Percentiles rank a stretch among this genome's conserved stretches.
Conservation (phyloP, 371 early-diverging fungal species). For the Lichtheimia corymbifera region DNA sequence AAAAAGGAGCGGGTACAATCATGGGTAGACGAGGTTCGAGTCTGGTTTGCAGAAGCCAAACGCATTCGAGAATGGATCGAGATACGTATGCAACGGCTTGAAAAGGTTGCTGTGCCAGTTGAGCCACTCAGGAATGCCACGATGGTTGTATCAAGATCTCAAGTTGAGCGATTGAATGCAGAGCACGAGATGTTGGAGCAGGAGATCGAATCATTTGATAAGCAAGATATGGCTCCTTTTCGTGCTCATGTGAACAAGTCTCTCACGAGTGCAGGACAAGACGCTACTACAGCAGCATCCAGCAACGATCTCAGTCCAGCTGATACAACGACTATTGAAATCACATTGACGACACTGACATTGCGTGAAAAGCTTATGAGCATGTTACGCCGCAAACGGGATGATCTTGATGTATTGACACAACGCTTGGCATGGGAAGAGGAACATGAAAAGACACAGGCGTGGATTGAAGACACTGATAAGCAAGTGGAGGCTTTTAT, state of each 20-base stretch:
- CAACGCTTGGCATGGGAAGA: conserved; percentile 49
- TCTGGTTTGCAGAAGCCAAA: conserved; percentile 50
- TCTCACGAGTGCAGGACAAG: conserved; percentile 34
- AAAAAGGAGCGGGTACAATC: conserved; percentile 35
- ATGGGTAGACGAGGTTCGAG: conserved; percentile 55
- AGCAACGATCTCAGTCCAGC: conserved; percentile 55
- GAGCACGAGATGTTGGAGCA: conserved; percentile 41
- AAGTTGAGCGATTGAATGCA: conserved; percentile 36
- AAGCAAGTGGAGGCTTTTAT: conserved; percentile 33
- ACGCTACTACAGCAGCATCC: not conserved
- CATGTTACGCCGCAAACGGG: conserved; percentile 32
- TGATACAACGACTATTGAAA: conserved; percentile 57
- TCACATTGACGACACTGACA: conserved; percentile 49
- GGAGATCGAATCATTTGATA: conserved; percentile 51
- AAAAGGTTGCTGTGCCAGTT: conserved; percentile 22
- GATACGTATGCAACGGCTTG: conserved; percentile 36
- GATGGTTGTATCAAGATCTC: conserved; percentile 21
- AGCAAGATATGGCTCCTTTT: conserved; percentile 53
- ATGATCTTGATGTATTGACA: conserved; percentile 38
- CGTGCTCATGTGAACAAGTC: conserved; percentile 50
- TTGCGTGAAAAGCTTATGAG: conserved; percentile 44
- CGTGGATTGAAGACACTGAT: conserved; percentile 33
- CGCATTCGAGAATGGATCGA: conserved; percentile 53
- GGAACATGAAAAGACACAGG: conserved; percentile 31
- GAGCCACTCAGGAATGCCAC: conserved; percentile 20